Conservation (phyloP, 2,329 filamentous ascomycete genomes). For the Diaporthe batatas region DNA sequence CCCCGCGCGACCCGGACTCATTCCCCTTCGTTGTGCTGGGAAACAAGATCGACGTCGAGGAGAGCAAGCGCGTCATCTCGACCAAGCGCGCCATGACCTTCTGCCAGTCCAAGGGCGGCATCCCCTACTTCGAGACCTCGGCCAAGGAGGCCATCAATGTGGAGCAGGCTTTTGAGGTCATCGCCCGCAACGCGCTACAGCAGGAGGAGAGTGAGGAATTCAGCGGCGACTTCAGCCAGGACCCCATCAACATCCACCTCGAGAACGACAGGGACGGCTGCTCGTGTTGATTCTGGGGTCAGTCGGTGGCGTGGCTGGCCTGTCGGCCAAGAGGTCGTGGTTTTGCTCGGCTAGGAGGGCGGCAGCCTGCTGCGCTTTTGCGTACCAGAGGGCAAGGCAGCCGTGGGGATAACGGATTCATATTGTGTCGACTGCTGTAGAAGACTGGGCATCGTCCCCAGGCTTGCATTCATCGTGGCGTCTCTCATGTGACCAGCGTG, state of each 20-base stretch:
- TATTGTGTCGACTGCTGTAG: constrained; percentile 12
- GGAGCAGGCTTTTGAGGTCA: constrained; percentile 87
- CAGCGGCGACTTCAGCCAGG: constrained; percentile 90
- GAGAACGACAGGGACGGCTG: constrained; percentile 94
- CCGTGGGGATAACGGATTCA: background rate
- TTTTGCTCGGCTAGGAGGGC: background rate
- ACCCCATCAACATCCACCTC: constrained; percentile 98
- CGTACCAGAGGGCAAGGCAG: background rate
- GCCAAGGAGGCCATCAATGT: constrained; percentile 99
- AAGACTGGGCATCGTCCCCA: constrained; percentile 5
- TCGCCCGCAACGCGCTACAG: constrained; percentile 92
- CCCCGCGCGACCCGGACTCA: constrained; percentile 94
- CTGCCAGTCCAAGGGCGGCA: constrained; percentile 96
- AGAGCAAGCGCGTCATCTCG: constrained; percentile 96
- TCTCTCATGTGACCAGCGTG: constrained; percentile 22
- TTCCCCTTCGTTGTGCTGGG: constrained; percentile 98
- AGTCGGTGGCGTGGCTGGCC: background rate
- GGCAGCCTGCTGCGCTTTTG: background rate
- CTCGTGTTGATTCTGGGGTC: constrained; percentile 76
- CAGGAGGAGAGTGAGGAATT: constrained; percentile 99
- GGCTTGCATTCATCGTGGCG: constrained; percentile 23
- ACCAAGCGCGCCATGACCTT: constrained; percentile 97
- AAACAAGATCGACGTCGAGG: constrained; percentile 99
- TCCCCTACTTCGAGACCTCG: constrained; percentile 99
- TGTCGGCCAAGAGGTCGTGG: background rate